A percentile compares a stretch with the other conserved stretches of the same genome.
These are phyloP conservation scores for Aspergillus candidus DNA, from an alignment of 2,329 filamentous ascomycete genomes.

Conservation along the genomic window DNA sequence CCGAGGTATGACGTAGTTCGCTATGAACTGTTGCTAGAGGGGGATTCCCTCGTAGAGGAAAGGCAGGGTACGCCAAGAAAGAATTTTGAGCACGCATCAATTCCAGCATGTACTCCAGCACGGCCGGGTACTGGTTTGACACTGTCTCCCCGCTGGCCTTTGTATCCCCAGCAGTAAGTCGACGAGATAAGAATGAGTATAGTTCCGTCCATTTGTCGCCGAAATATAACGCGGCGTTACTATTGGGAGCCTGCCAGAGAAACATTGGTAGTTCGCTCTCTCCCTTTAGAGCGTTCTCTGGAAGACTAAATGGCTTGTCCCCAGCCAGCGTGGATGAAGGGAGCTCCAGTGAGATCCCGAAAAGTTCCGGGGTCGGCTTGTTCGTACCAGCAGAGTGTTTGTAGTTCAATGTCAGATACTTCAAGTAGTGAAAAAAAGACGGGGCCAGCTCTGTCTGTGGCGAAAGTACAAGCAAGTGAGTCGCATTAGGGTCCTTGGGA, in stretches of 20 bases:
- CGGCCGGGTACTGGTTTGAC: constrained; percentile 64
- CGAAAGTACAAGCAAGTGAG: constrained; percentile 79
- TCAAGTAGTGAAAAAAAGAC: constrained; percentile 79
- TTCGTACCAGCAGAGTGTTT: constrained; percentile 56
- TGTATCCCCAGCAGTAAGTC: constrained; percentile 40
- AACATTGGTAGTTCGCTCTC: constrained; percentile 52
- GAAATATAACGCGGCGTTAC: constrained; percentile 74
- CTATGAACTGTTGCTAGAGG: constrained; percentile 68
- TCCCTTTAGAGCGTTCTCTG: constrained; percentile 25
- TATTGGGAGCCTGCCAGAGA: constrained; percentile 78
- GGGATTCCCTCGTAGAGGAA: constrained; percentile 39
- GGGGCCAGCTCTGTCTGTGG: constrained; percentile 73
- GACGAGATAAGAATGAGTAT: constrained; percentile 67
- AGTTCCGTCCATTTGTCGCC: constrained; percentile 83
- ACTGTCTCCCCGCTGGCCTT: constrained; percentile 47
- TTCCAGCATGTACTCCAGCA: constrained; percentile 72
- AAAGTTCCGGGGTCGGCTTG: constrained; percentile 49
- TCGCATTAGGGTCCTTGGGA: constrained; percentile 57
- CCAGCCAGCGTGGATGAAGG: constrained; percentile 56
- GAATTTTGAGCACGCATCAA: constrained; percentile 73
- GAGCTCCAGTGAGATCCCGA: constrained; percentile 75
- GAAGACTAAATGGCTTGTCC: constrained; percentile 48
- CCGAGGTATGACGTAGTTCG: constrained; percentile 66
- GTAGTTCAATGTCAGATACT: constrained; percentile 71
- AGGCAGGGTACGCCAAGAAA: constrained; percentile 69